Evolutionary conservation across 306 rosid species (phyloP), one percentile per base, ranked within the genome.

Genomic region (Ormosia emarginata): DNA sequence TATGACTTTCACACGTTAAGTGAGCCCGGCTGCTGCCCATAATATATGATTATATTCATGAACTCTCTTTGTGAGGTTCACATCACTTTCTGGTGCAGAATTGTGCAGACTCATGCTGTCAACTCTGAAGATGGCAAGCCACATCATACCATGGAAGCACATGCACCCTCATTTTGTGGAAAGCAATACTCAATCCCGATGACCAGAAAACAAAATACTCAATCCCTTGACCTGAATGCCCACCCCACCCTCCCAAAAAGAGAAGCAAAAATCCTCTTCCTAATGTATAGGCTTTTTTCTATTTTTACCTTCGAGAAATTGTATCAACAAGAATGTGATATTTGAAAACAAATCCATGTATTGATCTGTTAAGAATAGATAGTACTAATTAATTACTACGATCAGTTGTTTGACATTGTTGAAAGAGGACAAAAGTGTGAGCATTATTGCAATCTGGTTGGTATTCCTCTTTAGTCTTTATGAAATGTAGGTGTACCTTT

Each of bases 11-110:
- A 74, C 84, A 84, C 68, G 90, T 71, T 29, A 41, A 67, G 92
- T 80, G 89, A 88, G 89, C 91, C 89, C 90, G 61, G 79, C n/a
- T 76, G 80, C 50, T 85, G 55, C 80, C 80, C 83, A 75, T 58
- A 85, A 58, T 76, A 84, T 74, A 86, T 81, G 69, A 88, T 86
- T 85, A 72, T 79, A 75, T 85, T 85, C 84, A 79, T 80, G 86
- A 86, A 76, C 61, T 81, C 71, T 57, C 82, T 76, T 63, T 83
- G 83, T 77, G 82, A 84, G 88, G 88, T 85, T 84, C 71, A 85
- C 84, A 79, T 86, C 90, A 88, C 90, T 85, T 83, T 88, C 83
- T 81, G 76, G 34, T 56, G 74, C 75, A 39, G 55, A 77, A 80
- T 58, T 76, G 71, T 47, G 75, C 86, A 69, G 61, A 78, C 67